Evolutionary conservation across 768 basidiomycete genomes (phyloP).

Genomic region (Auricularia cornea): DNA sequence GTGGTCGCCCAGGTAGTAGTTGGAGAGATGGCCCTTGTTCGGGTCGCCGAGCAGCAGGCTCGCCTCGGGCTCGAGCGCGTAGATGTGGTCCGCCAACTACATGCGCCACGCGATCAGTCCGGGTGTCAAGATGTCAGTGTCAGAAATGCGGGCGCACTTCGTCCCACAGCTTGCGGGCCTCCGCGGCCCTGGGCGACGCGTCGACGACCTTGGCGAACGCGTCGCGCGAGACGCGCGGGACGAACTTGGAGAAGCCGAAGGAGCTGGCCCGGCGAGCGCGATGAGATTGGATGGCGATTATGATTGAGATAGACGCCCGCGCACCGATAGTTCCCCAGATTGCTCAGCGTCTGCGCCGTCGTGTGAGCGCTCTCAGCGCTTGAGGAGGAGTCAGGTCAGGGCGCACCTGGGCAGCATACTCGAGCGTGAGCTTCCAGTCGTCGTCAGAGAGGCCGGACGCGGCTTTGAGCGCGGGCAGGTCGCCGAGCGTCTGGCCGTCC

Average conservation of each 20-base stretch:
- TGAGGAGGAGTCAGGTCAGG: neutral
- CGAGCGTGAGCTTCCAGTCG: conserved; percentile 63
- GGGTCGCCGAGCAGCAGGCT: conserved; percentile 76
- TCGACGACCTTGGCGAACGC: conserved; percentile 58
- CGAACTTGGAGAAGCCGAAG: conserved; percentile 81
- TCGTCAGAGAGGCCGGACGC: conserved; percentile 44
- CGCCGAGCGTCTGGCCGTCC: conserved; percentile 39
- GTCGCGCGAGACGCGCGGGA: conserved; percentile 55
- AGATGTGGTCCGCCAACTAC: conserved; percentile 70
- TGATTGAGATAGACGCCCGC: neutral
- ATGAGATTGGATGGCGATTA: conserved; percentile 24
- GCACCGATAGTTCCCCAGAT: conserved; percentile 28
- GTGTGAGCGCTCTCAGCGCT: too few relatives aligned
- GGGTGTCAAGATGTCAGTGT: neutral
- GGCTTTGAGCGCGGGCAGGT: conserved; percentile 45
- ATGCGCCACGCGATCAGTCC: neutral
- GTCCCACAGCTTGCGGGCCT: conserved; percentile 54
- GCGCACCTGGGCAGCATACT: conserved; percentile 60
- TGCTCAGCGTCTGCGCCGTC: conserved; percentile 43
- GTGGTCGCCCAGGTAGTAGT: conserved; percentile 72
- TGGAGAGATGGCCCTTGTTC: conserved; percentile 61
- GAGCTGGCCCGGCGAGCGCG: conserved; percentile 74
- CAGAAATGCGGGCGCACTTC: too few relatives aligned
- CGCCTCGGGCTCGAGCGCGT: conserved; percentile 53
- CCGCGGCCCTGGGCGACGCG: conserved; percentile 48